These are phyloP conservation scores for Fusarium oxysporum DNA, from an alignment of 2,329 filamentous ascomycete species.

Conservation along the genomic window DNA sequence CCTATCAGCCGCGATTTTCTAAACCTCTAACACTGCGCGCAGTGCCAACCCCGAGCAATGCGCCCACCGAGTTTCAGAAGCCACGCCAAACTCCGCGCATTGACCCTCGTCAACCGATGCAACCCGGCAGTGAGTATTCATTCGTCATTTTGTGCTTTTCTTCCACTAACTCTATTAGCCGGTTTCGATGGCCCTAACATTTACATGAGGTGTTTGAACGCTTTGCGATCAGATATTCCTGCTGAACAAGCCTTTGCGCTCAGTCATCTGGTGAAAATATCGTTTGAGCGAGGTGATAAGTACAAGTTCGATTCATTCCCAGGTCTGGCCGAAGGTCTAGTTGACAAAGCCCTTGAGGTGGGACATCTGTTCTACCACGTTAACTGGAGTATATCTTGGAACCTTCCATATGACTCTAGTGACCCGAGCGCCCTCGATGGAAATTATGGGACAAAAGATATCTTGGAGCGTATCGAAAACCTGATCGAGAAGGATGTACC, in stretches of 20 bases:
- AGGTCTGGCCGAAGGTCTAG: conserved; percentile 85
- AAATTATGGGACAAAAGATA: conserved; percentile 62
- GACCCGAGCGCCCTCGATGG: conserved; percentile 60
- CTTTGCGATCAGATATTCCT: conserved; percentile 81
- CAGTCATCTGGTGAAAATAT: conserved; percentile 95
- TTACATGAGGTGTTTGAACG: conserved; percentile 87
- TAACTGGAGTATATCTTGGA: conserved; percentile 82
- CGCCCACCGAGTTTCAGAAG: conserved; percentile 71
- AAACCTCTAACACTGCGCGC: conserved; percentile 76
- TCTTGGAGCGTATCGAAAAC: conserved; percentile 74
- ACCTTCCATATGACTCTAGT: conserved; percentile 62
- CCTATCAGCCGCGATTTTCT: conserved; percentile 75
- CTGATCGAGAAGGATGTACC: conserved; percentile 70
- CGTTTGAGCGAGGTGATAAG: conserved; percentile 92
- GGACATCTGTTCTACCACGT: conserved; percentile 84
- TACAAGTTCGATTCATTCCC: conserved; percentile 95
- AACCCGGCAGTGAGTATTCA: conserved; percentile 71
- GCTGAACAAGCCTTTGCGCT: conserved; percentile 92
- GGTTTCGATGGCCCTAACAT: conserved; percentile 86
- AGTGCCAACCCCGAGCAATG: conserved; percentile 80
- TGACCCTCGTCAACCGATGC: conserved; percentile 58
- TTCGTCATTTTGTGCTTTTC: neutral
- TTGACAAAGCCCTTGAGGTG: conserved; percentile 85
- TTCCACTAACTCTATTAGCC: conserved; percentile 48
- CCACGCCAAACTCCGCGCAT: conserved; percentile 57